These are phyloP conservation scores for Coemansia sp. DNA, from an alignment of 192 early-diverging fungal genomes.

Conservation along the genomic window DNA sequence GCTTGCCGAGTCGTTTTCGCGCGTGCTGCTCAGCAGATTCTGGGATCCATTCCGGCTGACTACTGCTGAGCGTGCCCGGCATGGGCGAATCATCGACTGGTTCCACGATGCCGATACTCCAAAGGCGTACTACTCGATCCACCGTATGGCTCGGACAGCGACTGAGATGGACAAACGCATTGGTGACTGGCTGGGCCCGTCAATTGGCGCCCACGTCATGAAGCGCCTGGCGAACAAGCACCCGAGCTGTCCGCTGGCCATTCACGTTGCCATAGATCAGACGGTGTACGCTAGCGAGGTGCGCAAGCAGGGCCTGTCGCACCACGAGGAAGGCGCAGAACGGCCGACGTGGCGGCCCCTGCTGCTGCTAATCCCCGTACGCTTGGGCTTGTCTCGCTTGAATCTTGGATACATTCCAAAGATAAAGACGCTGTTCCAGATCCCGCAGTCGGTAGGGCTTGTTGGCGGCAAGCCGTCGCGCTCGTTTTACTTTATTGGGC, in stretches of 20 bases:
- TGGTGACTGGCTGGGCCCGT: conserved; percentile 59
- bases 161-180: conserved; percentile 57
- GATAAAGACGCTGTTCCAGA: conserved; percentile 55
- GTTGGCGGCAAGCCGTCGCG: conserved; percentile 56
- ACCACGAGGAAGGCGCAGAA: conserved; percentile 14
- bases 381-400: conserved; percentile 52
- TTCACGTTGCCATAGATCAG: conserved; percentile 58
- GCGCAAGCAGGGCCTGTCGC: conserved; percentile 40
- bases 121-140: conserved; percentile 54
- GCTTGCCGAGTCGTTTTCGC: conserved; percentile 54
- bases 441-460: conserved; percentile 56
- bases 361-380: conserved; percentile 57
- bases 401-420: conserved; percentile 51
- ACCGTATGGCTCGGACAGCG: conserved; percentile 55
- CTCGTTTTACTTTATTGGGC: conserved; percentile 57
- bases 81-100: conserved; percentile 53
- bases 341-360: conserved; percentile 41
- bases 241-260: conserved; percentile 42
- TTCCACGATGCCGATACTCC: conserved; percentile 48
- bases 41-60: conserved; percentile 55
- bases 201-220: conserved; percentile 57
- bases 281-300: conserved; percentile 53
- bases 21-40: conserved; percentile 49
- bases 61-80: conserved; percentile 31
- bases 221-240: conserved; percentile 54